Base-by-base conservation (phyloP, 2,329 filamentous ascomycete species). In the Aspergillus viridinutans region DNA sequence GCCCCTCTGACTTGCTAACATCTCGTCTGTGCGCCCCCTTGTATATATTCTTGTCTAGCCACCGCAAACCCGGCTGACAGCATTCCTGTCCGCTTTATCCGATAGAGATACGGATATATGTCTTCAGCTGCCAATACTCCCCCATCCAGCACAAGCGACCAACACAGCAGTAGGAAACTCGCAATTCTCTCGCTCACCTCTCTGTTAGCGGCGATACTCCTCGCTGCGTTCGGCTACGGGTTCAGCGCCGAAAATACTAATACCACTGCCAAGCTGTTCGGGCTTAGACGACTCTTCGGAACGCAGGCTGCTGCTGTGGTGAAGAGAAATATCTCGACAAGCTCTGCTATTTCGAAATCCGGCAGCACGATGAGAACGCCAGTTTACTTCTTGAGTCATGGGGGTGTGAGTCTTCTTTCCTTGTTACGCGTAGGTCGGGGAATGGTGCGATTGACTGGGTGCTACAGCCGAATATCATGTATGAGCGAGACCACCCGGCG, bases 401-500 rank as follows among this genome's bases (percentile, higher is more conserved):
- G 78, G 14, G 79, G 78, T 49, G 73, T 76, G 58, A 55, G 73
- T 70, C 53, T 51, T 25, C 21, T 4, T 0, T 28, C 14, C 21
- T 32, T 49, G 3, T 17, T n/a, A 21, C 1, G 32, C 14, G 32
- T 7, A 38, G 32, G 2, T 14, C 6, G 32, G 3, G 26, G 17
- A n/a, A 42, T 14, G 40, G 17, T 43, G n/a, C 17, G 20, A 20
- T 38, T 40, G 38, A 49, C 20, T 21, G 7, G n/a, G 5, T 43
- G 29, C 6, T 23, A 9, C 25, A 76, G 73, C 88, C 87, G 3
- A 85, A 80, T 62, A 80, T 89, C 38, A 87, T 89, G 79, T 88
- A 87, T 66, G 79, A 89, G n/a, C 83, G 78, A 3, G 69, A 83
- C 0, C 89, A 92, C 67, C 85, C 87, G 1, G 89, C 84, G 9